Evolutionary conservation across 345 rosid genomes (phyloP).

Genomic region (Eucalyptus caleyi): DNA sequence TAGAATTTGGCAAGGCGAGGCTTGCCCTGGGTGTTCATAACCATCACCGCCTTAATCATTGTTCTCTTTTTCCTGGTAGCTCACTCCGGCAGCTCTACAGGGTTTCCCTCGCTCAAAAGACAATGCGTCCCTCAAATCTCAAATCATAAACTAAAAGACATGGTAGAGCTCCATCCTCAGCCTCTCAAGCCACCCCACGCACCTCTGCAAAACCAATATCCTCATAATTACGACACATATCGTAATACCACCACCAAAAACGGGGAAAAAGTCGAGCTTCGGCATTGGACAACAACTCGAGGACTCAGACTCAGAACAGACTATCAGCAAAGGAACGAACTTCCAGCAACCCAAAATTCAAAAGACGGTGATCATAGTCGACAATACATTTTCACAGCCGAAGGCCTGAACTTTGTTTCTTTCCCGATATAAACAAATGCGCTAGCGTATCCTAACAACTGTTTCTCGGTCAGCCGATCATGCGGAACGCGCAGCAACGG

Average conservation of each 20-base stretch:
- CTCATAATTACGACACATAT: background rate
- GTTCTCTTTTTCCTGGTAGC: background rate
- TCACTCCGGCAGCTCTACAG: background rate
- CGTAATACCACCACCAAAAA: background rate
- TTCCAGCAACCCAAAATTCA: background rate
- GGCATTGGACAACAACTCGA: background rate
- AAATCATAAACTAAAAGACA: background rate
- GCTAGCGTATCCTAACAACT: background rate
- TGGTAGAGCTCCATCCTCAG: background rate
- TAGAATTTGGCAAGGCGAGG: conserved; percentile 88
- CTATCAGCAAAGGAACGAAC: background rate
- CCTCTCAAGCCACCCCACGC: background rate
- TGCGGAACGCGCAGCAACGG: background rate
- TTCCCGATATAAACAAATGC: background rate
- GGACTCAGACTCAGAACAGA: background rate
- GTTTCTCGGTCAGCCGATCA: background rate
- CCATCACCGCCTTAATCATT: conserved; percentile 85
- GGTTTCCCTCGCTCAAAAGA: background rate
- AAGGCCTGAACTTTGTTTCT: background rate
- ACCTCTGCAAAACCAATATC: background rate
- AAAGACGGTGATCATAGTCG: background rate
- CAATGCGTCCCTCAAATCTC: background rate
- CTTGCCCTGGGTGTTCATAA: conserved; percentile 85
- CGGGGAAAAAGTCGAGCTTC: background rate
- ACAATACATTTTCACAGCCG: background rate